Conservation (phyloP, 257 asterid genomes). For the Penstemon newberryi region DNA sequence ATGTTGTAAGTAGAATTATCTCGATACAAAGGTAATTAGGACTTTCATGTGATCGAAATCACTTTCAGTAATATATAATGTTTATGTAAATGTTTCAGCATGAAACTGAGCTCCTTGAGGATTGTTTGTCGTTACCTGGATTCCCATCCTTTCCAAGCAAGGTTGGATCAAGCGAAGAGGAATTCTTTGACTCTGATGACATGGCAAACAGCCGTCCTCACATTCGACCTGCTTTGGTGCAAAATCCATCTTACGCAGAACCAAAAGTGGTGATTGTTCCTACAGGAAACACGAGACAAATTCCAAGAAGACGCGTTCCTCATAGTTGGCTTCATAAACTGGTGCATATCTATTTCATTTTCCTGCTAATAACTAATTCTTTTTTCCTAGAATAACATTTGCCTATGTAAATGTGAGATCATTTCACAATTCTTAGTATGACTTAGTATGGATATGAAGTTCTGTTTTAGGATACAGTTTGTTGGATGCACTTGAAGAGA, state of each 20-base stretch:
- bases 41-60: background rate
- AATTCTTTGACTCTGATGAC: conserved; percentile 87
- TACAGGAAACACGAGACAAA: conserved; percentile 54
- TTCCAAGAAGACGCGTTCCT: conserved; percentile 57
- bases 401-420: background rate
- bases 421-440: background rate
- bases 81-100: conserved; percentile 51
- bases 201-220: conserved; percentile 63
- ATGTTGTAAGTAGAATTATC: too few relatives aligned
- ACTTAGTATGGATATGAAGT: conserved; percentile 12
- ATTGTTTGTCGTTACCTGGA: conserved; percentile 78
- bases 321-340: conserved; percentile 79
- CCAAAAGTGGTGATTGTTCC: conserved; percentile 56
- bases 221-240: conserved; percentile 43
- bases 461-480: background rate
- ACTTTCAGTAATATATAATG: conserved; percentile 13
- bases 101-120: conserved; percentile 90
- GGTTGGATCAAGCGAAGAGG: conserved; percentile 89
- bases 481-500: background rate
- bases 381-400: background rate
- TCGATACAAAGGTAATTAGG: too few relatives aligned
- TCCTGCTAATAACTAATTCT: conserved; percentile 5
- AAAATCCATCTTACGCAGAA: conserved; percentile 52
- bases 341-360: conserved; percentile 41
- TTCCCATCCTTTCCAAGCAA: conserved; percentile 84